Evolutionary conservation across 192 early-diverging fungal species (phyloP), one percentile per base, ranked within the genome.

Genomic region (Linnemannia exigua): DNA sequence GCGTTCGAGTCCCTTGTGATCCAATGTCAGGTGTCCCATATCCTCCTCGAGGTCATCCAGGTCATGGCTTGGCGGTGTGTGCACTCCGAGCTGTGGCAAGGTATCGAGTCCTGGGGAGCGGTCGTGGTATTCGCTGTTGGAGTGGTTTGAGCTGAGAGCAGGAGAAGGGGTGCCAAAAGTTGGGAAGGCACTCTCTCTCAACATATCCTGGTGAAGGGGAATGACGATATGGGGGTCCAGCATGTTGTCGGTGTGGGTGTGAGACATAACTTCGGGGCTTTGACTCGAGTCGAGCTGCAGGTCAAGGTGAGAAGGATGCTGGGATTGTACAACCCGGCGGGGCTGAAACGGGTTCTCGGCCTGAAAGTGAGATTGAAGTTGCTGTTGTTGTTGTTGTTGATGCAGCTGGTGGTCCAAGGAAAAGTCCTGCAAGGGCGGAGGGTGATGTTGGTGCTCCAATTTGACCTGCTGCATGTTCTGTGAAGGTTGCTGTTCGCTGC

Each of bases 1-100:
- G 17, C 95, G 88, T 58, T 94, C 87, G 31, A 92, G 93, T 22
- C 94, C 95, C 52, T 92, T 92, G 54, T 92, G 93, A 81, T 96
- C 95, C 48, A 95, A 88, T 3, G 94, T 92, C 61, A 96, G 79
- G 54, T 94, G 91, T 1, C 93, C 93, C 52, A 93, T 91, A 25
- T 90, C 87, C 48, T 92, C 92, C 70, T 94, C 92, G 58, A 92
- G 63, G 68, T 85, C 88, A 52, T 89, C 88, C 5, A 89, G 71
- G 7, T 87, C 77, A 31, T 63, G 58, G 17, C 91, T 75, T 3
- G 84, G 87, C 3, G 91, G 89, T 0, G 84, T 86, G 31, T 80
- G 72, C 17, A 86, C 14, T 11, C 75, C 74, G 9, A 86, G 44
- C 36, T 47, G 67, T 0, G 84, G 84, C 25, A 80, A 63, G 9